These are phyloP conservation scores for Cocos nucifera DNA, from an alignment of 176 grass and related monocot genomes.

Conservation along the genomic window DNA sequence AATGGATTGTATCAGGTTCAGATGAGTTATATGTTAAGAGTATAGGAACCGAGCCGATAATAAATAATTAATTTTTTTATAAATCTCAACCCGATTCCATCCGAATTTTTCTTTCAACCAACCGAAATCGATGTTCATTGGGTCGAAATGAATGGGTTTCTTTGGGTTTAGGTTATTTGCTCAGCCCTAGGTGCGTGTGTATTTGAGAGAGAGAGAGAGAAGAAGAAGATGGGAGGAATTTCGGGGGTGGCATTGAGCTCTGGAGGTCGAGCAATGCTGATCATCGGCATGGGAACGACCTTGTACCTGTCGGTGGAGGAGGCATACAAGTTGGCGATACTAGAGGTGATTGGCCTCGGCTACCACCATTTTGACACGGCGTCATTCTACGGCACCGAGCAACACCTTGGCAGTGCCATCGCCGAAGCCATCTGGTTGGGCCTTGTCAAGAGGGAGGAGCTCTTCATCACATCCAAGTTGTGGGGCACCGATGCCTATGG, in stretches of 20 bases:
- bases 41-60: no score
- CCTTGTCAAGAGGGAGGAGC: constrained; percentile 8
- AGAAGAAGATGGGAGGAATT: background rate
- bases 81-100: no score
- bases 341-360: constrained; percentile 35
- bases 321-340: background rate
- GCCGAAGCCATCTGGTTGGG: constrained; percentile 20
- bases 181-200: no score
- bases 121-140: no score
- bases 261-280: background rate
- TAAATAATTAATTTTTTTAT: no score
- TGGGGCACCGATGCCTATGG: constrained; percentile 59
- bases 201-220: no score
- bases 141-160: no score
- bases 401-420: constrained; percentile 24
- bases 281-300: constrained; percentile 40
- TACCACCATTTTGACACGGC: constrained; percentile 57
- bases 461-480: constrained; percentile 48
- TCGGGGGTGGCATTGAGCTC: constrained; percentile 17
- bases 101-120: no score
- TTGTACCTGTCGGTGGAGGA: background rate
- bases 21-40: no score
- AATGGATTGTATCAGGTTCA: no score
- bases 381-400: constrained; percentile 33
- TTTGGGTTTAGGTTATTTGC: no score